Evolutionary conservation across 2,329 filamentous ascomycete species (phyloP).

Genomic region (Grosmannia serpens): DNA sequence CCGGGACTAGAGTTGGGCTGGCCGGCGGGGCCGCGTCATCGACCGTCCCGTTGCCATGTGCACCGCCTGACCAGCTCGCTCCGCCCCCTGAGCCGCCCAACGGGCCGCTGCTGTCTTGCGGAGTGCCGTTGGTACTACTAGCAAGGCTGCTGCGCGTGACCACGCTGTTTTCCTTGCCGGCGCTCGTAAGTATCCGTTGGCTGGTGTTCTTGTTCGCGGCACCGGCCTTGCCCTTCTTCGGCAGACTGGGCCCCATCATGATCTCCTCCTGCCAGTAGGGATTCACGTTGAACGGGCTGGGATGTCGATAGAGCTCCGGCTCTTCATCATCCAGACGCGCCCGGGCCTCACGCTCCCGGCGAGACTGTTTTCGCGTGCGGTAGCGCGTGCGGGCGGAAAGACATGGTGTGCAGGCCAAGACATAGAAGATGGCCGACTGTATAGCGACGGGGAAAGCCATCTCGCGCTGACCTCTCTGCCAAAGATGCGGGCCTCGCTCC

Average conservation of each 20-base stretch:
- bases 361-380: slow-evolving; percentile 59
- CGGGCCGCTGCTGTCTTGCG: slow-evolving; percentile 14
- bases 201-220: slow-evolving; percentile 42
- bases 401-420: slow-evolving; percentile 70
- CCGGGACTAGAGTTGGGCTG: slow-evolving; percentile 33
- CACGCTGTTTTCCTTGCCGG: slow-evolving; percentile 41
- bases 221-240: slow-evolving; percentile 42
- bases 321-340: slow-evolving; percentile 54
- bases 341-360: slow-evolving; percentile 54
- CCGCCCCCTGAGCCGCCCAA: not conserved
- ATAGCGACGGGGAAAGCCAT: slow-evolving; percentile 49
- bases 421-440: slow-evolving; percentile 69
- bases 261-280: slow-evolving; percentile 86
- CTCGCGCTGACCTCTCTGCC: not conserved
- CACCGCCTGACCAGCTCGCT: not conserved
- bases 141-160: slow-evolving; percentile 26
- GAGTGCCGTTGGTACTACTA: slow-evolving; percentile 20
- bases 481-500: not conserved
- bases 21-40: slow-evolving; percentile 2
- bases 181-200: slow-evolving; percentile 47
- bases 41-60: not conserved
- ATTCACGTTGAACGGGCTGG: slow-evolving; percentile 74
- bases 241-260: slow-evolving; percentile 62
- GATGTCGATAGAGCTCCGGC: slow-evolving; percentile 66
- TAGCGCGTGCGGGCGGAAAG: slow-evolving; percentile 57